Conservation (phyloP, 495 filamentous ascomycete species). For the Penicillium daleae region DNA sequence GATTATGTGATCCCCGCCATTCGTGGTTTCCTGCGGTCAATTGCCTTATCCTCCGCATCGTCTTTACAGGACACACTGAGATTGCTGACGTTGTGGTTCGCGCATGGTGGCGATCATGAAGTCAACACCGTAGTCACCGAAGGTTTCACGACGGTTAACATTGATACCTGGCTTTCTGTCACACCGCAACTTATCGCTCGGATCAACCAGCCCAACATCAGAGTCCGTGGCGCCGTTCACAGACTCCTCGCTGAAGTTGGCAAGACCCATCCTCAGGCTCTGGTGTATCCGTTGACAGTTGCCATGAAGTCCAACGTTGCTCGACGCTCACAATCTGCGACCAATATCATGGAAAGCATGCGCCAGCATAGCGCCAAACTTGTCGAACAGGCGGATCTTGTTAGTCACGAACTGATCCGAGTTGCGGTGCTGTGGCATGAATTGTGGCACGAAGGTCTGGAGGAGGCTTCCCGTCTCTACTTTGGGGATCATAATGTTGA, state of each 20-base stretch:
- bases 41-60: slow-evolving; percentile 85
- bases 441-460: slow-evolving; percentile 97
- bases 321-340: slow-evolving; percentile 80
- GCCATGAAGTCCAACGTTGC: slow-evolving; percentile 91
- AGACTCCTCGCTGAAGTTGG: slow-evolving; percentile 89
- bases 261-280: slow-evolving; percentile 90
- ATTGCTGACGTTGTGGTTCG: slow-evolving; percentile 93
- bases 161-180: slow-evolving; percentile 98
- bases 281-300: slow-evolving; percentile 99
- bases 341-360: slow-evolving; percentile 96
- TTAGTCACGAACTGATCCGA: slow-evolving; percentile 92
- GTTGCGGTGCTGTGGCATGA: slow-evolving; percentile 98
- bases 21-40: slow-evolving; percentile 93
- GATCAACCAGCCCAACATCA: slow-evolving; percentile 90
- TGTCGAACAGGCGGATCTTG: slow-evolving; percentile 92
- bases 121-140: slow-evolving; percentile 87
- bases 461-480: slow-evolving; percentile 89
- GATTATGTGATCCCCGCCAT: slow-evolving; percentile 94
- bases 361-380: slow-evolving; percentile 90
- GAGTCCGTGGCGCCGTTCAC: slow-evolving; percentile 87
- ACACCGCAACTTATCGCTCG: slow-evolving; percentile 96
- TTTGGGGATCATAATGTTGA: slow-evolving; percentile 97
- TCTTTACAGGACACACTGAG: slow-evolving; percentile 94
- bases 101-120: slow-evolving; percentile 83
- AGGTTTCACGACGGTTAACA: slow-evolving; percentile 85